phyloP scores from a whole-genome alignment of 2,329 filamentous ascomycete genomes.

The Phaeoacremonium minimum region DNA sequence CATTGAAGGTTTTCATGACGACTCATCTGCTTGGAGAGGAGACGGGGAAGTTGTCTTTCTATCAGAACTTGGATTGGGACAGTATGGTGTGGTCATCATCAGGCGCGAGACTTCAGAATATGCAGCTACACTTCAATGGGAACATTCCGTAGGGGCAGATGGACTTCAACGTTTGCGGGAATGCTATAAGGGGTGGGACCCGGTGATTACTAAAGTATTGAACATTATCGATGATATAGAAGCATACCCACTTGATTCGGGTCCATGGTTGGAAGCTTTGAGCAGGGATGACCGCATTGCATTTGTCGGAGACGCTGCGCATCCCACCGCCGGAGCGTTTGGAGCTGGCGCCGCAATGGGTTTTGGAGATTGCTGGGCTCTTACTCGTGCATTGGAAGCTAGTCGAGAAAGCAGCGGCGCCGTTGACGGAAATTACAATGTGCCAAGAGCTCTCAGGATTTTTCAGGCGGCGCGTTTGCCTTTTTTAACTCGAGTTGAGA shows the following conservation, averaged over 20 bases:
- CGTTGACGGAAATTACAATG: not conserved
- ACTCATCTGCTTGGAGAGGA: slow-evolving; percentile 3
- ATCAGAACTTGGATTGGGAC: slow-evolving; percentile 3
- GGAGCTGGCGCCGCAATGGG: slow-evolving; percentile 4
- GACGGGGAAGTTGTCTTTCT: slow-evolving; percentile 5
- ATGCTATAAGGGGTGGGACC: slow-evolving; percentile 3
- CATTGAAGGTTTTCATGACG: slow-evolving; percentile 1
- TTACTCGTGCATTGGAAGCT: slow-evolving; percentile 1
- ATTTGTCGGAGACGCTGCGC: slow-evolving; percentile 6
- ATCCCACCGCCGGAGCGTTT: slow-evolving; percentile 5
- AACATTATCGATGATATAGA: slow-evolving; percentile 1
- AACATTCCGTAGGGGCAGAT: not conserved
- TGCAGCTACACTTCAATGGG: slow-evolving; percentile 4
- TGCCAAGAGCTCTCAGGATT: slow-evolving; percentile 1
- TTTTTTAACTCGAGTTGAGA: slow-evolving; percentile 4
- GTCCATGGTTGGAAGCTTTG: slow-evolving; percentile 5
- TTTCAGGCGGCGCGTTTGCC: slow-evolving; percentile 3
- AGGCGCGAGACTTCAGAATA: slow-evolving; percentile 1
- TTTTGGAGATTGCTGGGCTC: slow-evolving; percentile 5
- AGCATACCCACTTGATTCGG: slow-evolving; percentile 3
- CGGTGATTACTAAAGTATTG: slow-evolving; percentile 1
- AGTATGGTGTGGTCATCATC: slow-evolving; percentile 4
- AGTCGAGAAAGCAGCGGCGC: not conserved
- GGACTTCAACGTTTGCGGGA: not conserved
- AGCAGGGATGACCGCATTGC: slow-evolving; percentile 2